Conservation (phyloP, 2,329 filamentous ascomycete species). For the Monosporascus sp. region DNA sequence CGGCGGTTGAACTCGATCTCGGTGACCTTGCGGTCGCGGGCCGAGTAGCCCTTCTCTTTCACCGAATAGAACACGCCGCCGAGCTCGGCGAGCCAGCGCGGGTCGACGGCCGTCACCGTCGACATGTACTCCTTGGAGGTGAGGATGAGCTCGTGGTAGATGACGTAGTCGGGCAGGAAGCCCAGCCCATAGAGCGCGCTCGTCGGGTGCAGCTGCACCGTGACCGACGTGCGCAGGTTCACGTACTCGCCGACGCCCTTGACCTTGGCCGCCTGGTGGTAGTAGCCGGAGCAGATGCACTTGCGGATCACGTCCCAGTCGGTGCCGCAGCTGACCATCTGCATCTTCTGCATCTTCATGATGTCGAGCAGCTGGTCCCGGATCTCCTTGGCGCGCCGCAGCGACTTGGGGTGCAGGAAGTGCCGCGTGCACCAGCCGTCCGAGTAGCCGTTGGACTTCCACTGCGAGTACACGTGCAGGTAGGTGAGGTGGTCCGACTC, state of each 20-base stretch:
- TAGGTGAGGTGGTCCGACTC: slow-evolving; percentile 96
- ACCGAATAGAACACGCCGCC: slow-evolving; percentile 96
- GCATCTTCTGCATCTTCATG: slow-evolving; percentile 90
- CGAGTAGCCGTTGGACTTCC: slow-evolving; percentile 83
- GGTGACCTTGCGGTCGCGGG: slow-evolving; percentile 76
- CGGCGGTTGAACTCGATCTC: slow-evolving; percentile 89
- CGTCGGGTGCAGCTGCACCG: slow-evolving; percentile 90
- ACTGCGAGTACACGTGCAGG: slow-evolving; percentile 91
- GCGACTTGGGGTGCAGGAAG: slow-evolving; percentile 91
- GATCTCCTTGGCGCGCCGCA: slow-evolving; percentile 88
- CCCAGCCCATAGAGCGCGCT: slow-evolving; percentile 88
- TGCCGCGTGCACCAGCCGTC: slow-evolving; percentile 92
- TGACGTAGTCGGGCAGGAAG: slow-evolving; percentile 91
- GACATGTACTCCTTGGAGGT: slow-evolving; percentile 98
- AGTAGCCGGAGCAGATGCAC: slow-evolving; percentile 96
- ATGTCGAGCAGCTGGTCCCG: slow-evolving; percentile 91
- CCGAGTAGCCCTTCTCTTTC: slow-evolving; percentile 95
- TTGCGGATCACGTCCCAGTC: slow-evolving; percentile 96
- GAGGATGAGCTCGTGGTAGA: slow-evolving; percentile 96
- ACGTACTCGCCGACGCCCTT: slow-evolving; percentile 97
- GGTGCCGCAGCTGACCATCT: slow-evolving; percentile 80
- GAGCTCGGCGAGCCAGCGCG: slow-evolving; percentile 93
- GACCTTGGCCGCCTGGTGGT: slow-evolving; percentile 93
- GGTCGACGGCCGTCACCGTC: slow-evolving; percentile 91
- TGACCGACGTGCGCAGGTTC: slow-evolving; percentile 90